phyloP scores from a whole-genome alignment of 805 yeast species.

The Candida railenensis region DNA sequence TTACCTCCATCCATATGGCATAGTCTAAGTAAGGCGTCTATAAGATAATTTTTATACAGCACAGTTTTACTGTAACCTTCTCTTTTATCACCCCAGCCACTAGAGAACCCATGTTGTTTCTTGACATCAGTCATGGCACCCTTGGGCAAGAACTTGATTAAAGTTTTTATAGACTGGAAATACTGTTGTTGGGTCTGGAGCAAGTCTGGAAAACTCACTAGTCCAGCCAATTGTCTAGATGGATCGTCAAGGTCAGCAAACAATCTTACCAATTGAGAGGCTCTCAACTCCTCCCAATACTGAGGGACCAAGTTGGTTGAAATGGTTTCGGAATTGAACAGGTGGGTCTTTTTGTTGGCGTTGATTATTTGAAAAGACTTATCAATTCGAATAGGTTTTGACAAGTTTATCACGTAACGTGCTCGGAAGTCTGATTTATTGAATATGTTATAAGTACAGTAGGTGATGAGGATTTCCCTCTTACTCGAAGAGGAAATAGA shows the following conservation, averaged over 20 bases:
- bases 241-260: constrained; percentile 52
- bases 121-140: constrained; percentile 45
- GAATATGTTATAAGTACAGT: constrained; percentile 73
- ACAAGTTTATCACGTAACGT: constrained; percentile 43
- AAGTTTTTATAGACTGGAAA: constrained; percentile 27
- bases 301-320: constrained; percentile 9
- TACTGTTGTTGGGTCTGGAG: constrained; percentile 19
- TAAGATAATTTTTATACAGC: constrained; percentile 49
- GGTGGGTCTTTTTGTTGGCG: constrained; percentile 12
- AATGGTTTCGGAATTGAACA: constrained; percentile 17
- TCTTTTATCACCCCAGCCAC: constrained; percentile 26
- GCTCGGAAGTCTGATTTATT: constrained; percentile 73
- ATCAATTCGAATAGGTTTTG: constrained; percentile 22
- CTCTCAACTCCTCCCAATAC: constrained; percentile 63
- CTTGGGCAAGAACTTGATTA: constrained; percentile 46
- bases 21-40: constrained; percentile 48
- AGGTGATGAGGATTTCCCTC: constrained; percentile 44
- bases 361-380: constrained; percentile 26
- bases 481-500: constrained; percentile 3
- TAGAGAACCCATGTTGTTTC: constrained; percentile 28
- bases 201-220: constrained; percentile 47
- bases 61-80: constrained; percentile 24
- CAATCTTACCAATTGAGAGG: constrained; percentile 56
- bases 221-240: constrained; percentile 57
- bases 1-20: constrained; percentile 37